phyloP scores from a whole-genome alignment of 768 basidiomycete species.

The Leccinum boreale region DNA sequence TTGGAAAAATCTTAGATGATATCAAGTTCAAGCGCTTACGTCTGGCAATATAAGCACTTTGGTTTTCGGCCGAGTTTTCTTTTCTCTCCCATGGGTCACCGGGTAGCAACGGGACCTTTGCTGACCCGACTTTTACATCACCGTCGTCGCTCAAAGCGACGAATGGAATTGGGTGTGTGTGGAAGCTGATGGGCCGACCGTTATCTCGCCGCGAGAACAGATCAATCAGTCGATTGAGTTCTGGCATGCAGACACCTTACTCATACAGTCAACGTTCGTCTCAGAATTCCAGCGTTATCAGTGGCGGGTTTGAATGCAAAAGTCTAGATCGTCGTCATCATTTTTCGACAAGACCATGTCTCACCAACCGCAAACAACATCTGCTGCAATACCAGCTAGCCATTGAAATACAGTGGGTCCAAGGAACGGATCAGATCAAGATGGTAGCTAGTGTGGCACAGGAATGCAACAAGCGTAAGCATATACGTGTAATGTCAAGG shows the following conservation, averaged over 20 bases:
- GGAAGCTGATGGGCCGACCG: background rate
- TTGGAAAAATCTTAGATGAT: background rate
- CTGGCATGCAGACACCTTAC: background rate
- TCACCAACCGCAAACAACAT: constrained; percentile 7
- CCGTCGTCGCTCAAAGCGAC: background rate
- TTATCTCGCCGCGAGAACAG: background rate
- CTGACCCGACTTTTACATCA: constrained; percentile 13
- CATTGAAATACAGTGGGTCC: constrained; percentile 14
- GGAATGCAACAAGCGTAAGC: constrained; percentile 7
- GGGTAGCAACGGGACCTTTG: background rate
- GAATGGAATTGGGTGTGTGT: background rate
- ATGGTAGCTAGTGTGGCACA: background rate
- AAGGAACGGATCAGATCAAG: constrained; percentile 7
- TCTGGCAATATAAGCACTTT: constrained; percentile 18
- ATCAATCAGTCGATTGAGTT: constrained; percentile 1
- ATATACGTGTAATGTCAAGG: constrained; percentile 1
- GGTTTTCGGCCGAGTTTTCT: background rate
- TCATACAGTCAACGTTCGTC: background rate
- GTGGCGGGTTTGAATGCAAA: background rate
- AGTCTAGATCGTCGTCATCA: background rate
- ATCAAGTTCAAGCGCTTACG: constrained; percentile 14
- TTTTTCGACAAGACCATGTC: background rate
- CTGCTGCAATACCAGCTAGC: background rate
- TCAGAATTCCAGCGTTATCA: background rate
- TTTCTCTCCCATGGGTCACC: background rate